These are phyloP conservation scores for Orbilia blumenaviensis DNA, from an alignment of 2,329 filamentous ascomycete species.

Conservation along the genomic window DNA sequence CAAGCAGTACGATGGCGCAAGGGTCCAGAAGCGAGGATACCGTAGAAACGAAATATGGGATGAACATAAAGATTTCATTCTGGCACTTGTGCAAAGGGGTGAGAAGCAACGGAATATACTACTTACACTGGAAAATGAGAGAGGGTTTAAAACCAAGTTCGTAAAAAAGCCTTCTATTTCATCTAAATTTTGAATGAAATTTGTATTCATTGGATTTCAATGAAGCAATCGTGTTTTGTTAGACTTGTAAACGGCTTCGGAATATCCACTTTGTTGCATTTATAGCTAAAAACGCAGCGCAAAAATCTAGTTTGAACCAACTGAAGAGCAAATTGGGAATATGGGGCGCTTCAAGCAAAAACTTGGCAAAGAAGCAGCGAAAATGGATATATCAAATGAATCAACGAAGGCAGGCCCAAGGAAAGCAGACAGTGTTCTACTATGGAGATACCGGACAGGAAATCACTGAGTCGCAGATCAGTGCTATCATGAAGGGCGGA, in stretches of 20 bases:
- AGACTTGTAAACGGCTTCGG: no score
- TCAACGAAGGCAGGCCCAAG: neutral
- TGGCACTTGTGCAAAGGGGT: slow-evolving; percentile 12
- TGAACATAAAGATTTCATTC: slow-evolving; percentile 45
- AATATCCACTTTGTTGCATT: slow-evolving; percentile 10
- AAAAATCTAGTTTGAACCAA: slow-evolving; percentile 21
- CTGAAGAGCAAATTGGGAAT: slow-evolving; percentile 37
- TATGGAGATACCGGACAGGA: slow-evolving; percentile 28
- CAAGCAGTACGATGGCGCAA: slow-evolving; percentile 36
- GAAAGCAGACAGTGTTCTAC: slow-evolving; percentile 35
- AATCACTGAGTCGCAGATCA: slow-evolving; percentile 24
- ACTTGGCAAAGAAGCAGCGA: slow-evolving; percentile 28
- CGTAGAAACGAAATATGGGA: slow-evolving; percentile 36
- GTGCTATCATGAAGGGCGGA: slow-evolving; percentile 6
- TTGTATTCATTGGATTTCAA: neutral
- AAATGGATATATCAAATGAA: slow-evolving; percentile 34
- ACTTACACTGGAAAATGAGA: slow-evolving; percentile 9
- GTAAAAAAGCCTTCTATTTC: neutral
- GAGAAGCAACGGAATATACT: slow-evolving; percentile 28
- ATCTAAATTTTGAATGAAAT: neutral
- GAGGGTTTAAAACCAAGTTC: slow-evolving; percentile 34
- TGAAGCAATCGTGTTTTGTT: no score
- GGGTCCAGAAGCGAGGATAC: slow-evolving; percentile 31
- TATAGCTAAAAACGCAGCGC: slow-evolving; percentile 16
- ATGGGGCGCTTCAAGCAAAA: slow-evolving; percentile 38